Conservation (phyloP, 768 basidiomycete genomes). For the Clathrus columnatus region DNA sequence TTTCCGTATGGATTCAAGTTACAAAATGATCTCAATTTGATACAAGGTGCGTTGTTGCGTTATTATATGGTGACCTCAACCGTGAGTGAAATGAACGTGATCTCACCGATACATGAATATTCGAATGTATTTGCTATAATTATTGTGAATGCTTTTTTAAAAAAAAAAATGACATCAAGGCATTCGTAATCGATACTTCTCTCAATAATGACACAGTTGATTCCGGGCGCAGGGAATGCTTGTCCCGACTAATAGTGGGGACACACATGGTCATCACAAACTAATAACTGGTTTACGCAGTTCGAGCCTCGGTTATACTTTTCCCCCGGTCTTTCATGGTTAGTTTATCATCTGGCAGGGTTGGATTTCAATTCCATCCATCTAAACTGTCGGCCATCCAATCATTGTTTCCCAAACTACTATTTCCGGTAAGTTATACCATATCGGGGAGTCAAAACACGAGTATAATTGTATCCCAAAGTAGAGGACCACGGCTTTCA, state of each 20-base stretch:
- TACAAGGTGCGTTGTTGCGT: not conserved
- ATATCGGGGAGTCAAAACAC: not conserved
- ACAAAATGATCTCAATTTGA: no score
- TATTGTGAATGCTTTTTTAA: not conserved
- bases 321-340: not conserved
- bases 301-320: no score
- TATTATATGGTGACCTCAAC: not conserved
- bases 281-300: not conserved
- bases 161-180: no score
- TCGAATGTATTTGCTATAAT: not conserved
- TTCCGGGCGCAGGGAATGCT: not conserved
- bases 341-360: not conserved
- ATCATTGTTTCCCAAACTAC: not conserved
- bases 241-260: not conserved
- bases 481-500: no score
- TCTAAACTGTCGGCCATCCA: not conserved
- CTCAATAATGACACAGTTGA: no score
- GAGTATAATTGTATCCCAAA: not conserved
- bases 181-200: no score
- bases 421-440: not conserved
- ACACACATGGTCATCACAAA: not conserved
- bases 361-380: not conserved
- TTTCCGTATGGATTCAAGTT: not conserved
- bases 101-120: not conserved
- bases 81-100: not conserved